phyloP scores from a whole-genome alignment of 768 basidiomycete species.

The Tricholoma saponaceum region DNA sequence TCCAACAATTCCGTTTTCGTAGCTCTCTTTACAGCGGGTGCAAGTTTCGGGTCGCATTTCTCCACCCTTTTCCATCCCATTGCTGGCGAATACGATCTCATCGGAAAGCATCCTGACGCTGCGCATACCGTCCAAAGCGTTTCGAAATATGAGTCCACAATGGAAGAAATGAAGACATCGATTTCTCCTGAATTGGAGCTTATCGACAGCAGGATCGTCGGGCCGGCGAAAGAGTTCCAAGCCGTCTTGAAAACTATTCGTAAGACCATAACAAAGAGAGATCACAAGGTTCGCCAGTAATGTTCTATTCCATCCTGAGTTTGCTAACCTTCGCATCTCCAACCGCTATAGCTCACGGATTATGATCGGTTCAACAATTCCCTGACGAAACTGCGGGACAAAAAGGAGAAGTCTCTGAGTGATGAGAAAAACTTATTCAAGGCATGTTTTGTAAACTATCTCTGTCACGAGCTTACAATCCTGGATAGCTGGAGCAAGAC shows the following conservation, averaged over 20 bases:
- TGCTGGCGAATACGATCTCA: constrained; percentile 72
- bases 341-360: constrained; percentile 65
- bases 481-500: constrained; percentile 83
- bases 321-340: neutral
- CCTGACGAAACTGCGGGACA: constrained; percentile 91
- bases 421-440: constrained; percentile 99
- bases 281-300: constrained; percentile 73
- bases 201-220: constrained; percentile 81
- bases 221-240: constrained; percentile 87
- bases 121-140: constrained; percentile 77
- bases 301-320: constrained; percentile 8
- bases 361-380: constrained; percentile 97
- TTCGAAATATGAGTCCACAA: constrained; percentile 60
- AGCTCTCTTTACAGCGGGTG: constrained; percentile 67
- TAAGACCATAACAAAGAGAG: constrained; percentile 93
- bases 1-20: constrained; percentile 1
- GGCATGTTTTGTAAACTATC: constrained; percentile 35
- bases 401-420: constrained; percentile 94
- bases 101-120: constrained; percentile 74
- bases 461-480: constrained; percentile 14
- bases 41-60: constrained; percentile 62
- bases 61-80: constrained; percentile 61
- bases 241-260: constrained; percentile 82
- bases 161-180: constrained; percentile 79
- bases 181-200: constrained; percentile 91